Conservation (phyloP, 305 asterid species). For the Rubia balearica region DNA sequence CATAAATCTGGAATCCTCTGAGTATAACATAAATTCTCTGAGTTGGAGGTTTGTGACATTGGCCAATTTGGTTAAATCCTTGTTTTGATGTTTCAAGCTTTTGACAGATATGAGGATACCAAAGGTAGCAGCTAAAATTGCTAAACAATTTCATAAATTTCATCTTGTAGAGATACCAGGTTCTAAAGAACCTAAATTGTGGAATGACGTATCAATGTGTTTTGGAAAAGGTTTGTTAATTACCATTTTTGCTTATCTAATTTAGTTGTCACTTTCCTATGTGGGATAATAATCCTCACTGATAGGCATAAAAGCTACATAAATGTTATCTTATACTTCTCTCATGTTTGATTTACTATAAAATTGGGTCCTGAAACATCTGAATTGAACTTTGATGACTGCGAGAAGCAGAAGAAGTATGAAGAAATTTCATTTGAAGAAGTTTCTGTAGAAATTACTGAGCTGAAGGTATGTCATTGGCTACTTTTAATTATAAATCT, state of each 20-base stretch:
- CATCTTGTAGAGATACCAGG: slow-evolving; percentile 93
- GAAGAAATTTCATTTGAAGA: slow-evolving; percentile 61
- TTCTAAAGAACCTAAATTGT: slow-evolving; percentile 81
- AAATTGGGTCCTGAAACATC: slow-evolving; percentile 51
- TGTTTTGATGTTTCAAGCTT: slow-evolving; percentile 8
- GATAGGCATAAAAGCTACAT: slow-evolving; percentile 13
- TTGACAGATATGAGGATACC: slow-evolving; percentile 77
- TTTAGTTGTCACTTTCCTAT: background rate
- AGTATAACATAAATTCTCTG: no score
- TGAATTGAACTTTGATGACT: slow-evolving; percentile 55
- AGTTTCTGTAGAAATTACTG: slow-evolving; percentile 46
- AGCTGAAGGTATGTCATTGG: slow-evolving; percentile 53
- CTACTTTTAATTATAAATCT: background rate
- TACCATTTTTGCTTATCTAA: background rate
- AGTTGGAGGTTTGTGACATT: slow-evolving; percentile 7
- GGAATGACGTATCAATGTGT: slow-evolving; percentile 77
- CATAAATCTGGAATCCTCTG: no score
- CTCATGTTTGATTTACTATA: slow-evolving; percentile 23
- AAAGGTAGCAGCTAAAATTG: slow-evolving; percentile 69
- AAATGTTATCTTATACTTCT: slow-evolving; percentile 16
- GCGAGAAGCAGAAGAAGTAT: slow-evolving; percentile 58
- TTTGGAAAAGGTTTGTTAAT: slow-evolving; percentile 43
- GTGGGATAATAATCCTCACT: slow-evolving; percentile 9
- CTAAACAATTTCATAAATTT: slow-evolving; percentile 68
- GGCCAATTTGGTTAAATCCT: background rate